phyloP scores from a whole-genome alignment of 2,329 filamentous ascomycete species.

The Aspergillus pseudonomiae region DNA sequence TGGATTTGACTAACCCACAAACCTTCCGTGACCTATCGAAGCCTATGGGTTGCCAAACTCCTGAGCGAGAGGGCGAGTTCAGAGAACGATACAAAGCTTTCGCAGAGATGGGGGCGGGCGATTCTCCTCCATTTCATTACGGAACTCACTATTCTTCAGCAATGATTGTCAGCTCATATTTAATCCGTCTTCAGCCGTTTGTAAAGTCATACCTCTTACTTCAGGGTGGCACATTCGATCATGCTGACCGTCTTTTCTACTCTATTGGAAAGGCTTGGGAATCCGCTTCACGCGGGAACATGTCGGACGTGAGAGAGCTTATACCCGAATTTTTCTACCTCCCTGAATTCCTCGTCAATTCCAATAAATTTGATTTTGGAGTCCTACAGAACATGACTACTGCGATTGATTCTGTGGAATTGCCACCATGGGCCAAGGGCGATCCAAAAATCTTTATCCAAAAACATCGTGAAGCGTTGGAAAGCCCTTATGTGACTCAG shows the following conservation, averaged over 20 bases:
- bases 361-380: conserved; percentile 94
- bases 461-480: conserved; percentile 92
- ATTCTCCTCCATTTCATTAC: conserved; percentile 85
- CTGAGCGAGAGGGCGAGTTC: conserved; percentile 75
- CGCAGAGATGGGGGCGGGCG: conserved; percentile 81
- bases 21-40: conserved; percentile 91
- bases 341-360: conserved; percentile 90
- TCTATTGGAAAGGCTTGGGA: conserved; percentile 90
- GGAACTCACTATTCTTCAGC: conserved; percentile 98
- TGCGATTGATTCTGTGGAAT: conserved; percentile 78
- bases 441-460: conserved; percentile 94
- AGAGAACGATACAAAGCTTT: conserved; percentile 83
- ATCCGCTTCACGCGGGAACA: conserved; percentile 85
- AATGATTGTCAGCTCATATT: conserved; percentile 96
- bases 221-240: conserved; percentile 94
- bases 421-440: conserved; percentile 97
- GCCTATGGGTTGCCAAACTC: conserved; percentile 91
- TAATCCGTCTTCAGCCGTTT: conserved; percentile 93
- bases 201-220: conserved; percentile 93
- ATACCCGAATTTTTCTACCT: conserved; percentile 98
- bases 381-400: conserved; percentile 77
- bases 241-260: conserved; percentile 92
- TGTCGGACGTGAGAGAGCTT: conserved; percentile 90
- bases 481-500: conserved; percentile 88
- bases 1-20: conserved; percentile 81